Evolutionary conservation across 2,329 filamentous ascomycete genomes (phyloP).

Genomic region (Pseudogymnoascus sp.): DNA sequence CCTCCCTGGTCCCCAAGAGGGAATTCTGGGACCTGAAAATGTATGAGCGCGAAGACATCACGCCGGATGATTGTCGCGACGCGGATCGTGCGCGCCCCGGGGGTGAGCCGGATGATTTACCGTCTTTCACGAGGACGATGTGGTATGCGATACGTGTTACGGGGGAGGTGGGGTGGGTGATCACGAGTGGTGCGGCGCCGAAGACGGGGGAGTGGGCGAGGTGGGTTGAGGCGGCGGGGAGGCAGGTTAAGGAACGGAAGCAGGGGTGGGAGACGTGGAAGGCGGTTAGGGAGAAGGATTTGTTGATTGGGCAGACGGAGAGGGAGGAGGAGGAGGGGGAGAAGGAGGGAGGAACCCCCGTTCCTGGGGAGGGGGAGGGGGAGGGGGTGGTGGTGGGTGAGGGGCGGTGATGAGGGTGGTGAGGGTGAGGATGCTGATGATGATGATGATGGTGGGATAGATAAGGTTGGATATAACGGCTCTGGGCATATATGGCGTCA

Average conservation of each 20-base stretch:
- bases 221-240: constrained; percentile 35
- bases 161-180: constrained; percentile 43
- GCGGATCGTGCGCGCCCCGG: neutral
- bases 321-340: neutral
- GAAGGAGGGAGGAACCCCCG: neutral
- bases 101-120: neutral
- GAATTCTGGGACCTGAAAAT: constrained; percentile 50
- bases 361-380: neutral
- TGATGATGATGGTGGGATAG: neutral
- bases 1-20: constrained; percentile 29
- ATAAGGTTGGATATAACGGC: neutral
- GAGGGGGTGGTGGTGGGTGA: neutral
- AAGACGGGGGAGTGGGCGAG: constrained; percentile 41
- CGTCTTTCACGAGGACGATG: constrained; percentile 44
- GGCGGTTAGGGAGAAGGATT: constrained; percentile 41
- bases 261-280: constrained; percentile 31
- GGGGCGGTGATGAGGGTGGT: neutral
- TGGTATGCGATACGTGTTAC: constrained; percentile 53
- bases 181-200: constrained; percentile 42
- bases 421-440: neutral
- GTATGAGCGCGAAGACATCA: constrained; percentile 37
- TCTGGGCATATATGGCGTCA: neutral
- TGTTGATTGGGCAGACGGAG: constrained; percentile 31
- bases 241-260: neutral
- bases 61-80: constrained; percentile 27